Conservation (phyloP, 139 green algal species). For the Chlorella sp. region DNA sequence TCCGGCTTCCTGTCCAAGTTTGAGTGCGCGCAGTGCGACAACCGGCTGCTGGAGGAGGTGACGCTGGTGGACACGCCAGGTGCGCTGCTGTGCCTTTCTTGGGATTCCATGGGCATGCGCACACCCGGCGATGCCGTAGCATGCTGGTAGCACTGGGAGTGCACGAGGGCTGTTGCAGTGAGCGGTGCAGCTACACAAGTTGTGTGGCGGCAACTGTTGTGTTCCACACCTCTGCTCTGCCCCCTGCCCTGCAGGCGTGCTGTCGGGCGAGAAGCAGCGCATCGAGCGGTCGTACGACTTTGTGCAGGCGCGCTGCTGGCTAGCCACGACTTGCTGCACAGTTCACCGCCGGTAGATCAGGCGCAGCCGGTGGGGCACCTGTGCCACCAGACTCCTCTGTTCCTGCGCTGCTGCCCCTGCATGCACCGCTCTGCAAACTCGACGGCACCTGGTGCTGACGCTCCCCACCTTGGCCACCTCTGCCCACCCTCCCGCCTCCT, state of each 20-base stretch:
- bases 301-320: constrained; percentile 53
- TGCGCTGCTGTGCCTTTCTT: background rate
- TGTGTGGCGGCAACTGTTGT: no score
- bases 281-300: constrained; percentile 97
- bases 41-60: constrained; percentile 91
- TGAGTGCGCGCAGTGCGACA: constrained; percentile 83
- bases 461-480: background rate
- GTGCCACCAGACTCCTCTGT: background rate
- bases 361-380: background rate
- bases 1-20: constrained; percentile 95
- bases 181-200: no score
- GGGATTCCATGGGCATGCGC: no score
- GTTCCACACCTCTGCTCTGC: no score
- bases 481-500: background rate
- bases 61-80: constrained; percentile 94
- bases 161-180: no score
- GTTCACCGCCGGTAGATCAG: no score
- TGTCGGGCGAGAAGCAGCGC: constrained; percentile 96
- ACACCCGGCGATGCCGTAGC: no score
- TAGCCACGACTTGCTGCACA: no score
- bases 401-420: no score
- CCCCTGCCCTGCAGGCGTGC: constrained; percentile 75
- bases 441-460: background rate
- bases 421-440: background rate
- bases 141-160: no score